phyloP scores from a whole-genome alignment of 2,329 filamentous ascomycete genomes.

The Epicoccum sorghinum region DNA sequence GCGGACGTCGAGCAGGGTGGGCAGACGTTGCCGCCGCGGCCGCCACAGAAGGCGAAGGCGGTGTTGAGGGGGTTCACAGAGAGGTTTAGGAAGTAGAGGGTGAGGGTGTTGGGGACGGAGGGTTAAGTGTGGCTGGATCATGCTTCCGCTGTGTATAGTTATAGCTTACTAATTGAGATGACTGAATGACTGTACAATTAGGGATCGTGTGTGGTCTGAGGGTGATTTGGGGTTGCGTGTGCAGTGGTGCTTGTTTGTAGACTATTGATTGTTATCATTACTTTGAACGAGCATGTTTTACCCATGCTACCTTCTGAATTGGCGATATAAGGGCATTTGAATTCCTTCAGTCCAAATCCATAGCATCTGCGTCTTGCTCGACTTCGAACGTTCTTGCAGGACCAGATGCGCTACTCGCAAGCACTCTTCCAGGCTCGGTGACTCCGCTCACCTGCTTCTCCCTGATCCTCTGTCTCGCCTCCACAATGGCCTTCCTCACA shows the following conservation, averaged over 20 bases:
- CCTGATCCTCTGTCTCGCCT: constrained; percentile 72
- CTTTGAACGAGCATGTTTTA: no score
- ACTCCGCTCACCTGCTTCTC: constrained; percentile 59
- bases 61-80: constrained; percentile 36
- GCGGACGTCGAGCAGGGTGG: constrained; percentile 23
- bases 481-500: constrained; percentile 82
- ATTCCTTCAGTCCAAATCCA: constrained; percentile 64
- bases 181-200: neutral
- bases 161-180: constrained; percentile 8
- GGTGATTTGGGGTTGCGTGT: neutral
- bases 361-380: constrained; percentile 62
- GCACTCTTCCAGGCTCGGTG: constrained; percentile 34
- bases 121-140: constrained; percentile 27
- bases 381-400: neutral
- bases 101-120: neutral
- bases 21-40: constrained; percentile 34
- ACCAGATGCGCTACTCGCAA: neutral
- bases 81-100: constrained; percentile 33
- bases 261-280: no score
- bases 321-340: no score
- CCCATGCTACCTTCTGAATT: no score
- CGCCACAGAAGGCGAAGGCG: constrained; percentile 39
- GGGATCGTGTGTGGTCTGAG: neutral
- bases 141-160: constrained; percentile 11
- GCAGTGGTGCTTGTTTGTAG: no score